Evolutionary conservation across 163 green algal species (phyloP).

Genomic region (Prototheca wickerhamii): DNA sequence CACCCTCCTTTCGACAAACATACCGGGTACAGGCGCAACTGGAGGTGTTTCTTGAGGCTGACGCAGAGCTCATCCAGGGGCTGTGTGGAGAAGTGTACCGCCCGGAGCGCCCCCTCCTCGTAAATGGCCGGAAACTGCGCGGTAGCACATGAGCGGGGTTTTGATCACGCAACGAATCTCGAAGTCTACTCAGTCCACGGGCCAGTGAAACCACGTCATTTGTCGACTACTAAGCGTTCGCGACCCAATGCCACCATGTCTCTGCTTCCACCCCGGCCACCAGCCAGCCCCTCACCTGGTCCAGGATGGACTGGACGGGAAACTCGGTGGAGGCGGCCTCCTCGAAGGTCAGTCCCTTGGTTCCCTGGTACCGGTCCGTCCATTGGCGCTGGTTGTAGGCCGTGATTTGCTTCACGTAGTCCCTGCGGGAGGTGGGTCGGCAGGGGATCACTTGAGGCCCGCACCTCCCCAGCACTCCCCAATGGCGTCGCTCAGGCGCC

Average conservation of each 20-base stretch:
- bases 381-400: constrained; percentile 50
- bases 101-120: constrained; percentile 16
- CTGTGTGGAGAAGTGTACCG: constrained; percentile 35
- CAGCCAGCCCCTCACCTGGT: constrained; percentile 18
- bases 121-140: constrained; percentile 31
- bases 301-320: background rate
- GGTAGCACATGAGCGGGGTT: background rate
- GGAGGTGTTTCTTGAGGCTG: constrained; percentile 12
- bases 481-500: no score
- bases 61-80: constrained; percentile 24
- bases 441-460: background rate
- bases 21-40: background rate
- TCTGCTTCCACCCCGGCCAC: background rate
- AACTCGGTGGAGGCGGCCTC: constrained; percentile 47
- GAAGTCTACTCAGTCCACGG: background rate
- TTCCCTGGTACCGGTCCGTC: constrained; percentile 41
- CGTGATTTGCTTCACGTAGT: constrained; percentile 33
- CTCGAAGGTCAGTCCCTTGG: constrained; percentile 48
- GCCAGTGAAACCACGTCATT: no score
- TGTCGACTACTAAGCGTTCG: no score
- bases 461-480: background rate
- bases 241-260: background rate
- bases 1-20: no score
- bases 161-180: background rate
- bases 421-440: constrained; percentile 21